phyloP scores from a whole-genome alignment of 108 stramenopile species.

The Chaetoceros tenuissimus region DNA sequence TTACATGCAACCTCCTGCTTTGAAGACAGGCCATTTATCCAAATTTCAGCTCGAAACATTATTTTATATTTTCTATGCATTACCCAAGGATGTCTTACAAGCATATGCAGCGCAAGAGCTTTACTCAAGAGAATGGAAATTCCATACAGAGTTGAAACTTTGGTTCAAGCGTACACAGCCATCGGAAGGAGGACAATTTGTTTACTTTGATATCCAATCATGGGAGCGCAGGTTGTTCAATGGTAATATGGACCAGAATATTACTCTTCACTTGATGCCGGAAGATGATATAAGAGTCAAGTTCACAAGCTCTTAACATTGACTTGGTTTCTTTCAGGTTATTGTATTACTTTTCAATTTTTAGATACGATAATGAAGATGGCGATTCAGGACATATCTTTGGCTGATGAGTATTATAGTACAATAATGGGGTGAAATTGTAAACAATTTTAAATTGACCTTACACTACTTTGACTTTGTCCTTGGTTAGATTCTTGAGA shows the following conservation, averaged over 20 bases:
- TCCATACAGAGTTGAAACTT: slow-evolving; percentile 90
- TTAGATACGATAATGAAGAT: too few relatives aligned
- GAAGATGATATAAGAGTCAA: slow-evolving; percentile 85
- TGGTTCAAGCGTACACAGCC: slow-evolving; percentile 89
- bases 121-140: slow-evolving; percentile 95
- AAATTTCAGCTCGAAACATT: slow-evolving; percentile 98
- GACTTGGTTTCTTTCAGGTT: too few relatives aligned
- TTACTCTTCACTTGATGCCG: slow-evolving; percentile 68
- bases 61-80: slow-evolving; percentile 97
- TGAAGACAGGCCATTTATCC: slow-evolving; percentile 86
- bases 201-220: slow-evolving; percentile 86
- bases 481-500: too few relatives aligned
- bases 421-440: too few relatives aligned
- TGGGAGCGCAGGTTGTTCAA: slow-evolving; percentile 81
- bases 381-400: too few relatives aligned
- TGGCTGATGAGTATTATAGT: too few relatives aligned
- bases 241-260: slow-evolving; percentile 77
- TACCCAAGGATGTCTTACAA: slow-evolving; percentile 95
- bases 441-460: too few relatives aligned
- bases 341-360: too few relatives aligned
- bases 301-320: slow-evolving; percentile 69
- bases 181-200: slow-evolving; percentile 69
- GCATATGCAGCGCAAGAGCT: slow-evolving; percentile 97
- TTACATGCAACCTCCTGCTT: slow-evolving; percentile 88
- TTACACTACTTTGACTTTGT: too few relatives aligned